Conservation (phyloP, 768 basidiomycete genomes). For the Rubroboletus satanas region DNA sequence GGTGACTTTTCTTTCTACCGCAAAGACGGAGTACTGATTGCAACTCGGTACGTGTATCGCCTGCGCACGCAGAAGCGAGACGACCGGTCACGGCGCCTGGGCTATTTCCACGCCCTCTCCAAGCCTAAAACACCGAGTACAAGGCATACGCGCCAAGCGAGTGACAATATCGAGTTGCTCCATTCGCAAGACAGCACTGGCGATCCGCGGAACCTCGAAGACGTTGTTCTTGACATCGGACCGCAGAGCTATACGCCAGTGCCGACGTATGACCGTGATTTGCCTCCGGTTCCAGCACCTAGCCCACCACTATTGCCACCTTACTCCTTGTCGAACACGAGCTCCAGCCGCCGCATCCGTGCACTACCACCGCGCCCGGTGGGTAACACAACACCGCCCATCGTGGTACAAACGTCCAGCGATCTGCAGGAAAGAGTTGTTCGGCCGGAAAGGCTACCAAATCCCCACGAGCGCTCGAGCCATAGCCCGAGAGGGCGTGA, state of each 20-base stretch:
- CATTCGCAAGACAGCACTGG: constrained; percentile 7
- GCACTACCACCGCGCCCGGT: constrained; percentile 31
- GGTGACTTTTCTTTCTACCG: constrained; percentile 2
- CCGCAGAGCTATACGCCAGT: constrained; percentile 15
- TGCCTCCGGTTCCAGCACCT: constrained; percentile 4
- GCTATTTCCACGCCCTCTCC: constrained; percentile 31
- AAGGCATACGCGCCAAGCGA: constrained; percentile 21
- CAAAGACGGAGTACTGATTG: constrained; percentile 51
- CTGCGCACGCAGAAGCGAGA: constrained; percentile 48
- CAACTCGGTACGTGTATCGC: constrained; percentile 51
- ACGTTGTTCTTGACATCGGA: constrained; percentile 23
- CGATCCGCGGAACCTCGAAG: constrained; percentile 12
- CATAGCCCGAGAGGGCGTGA: not conserved
- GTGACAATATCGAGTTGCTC: constrained; percentile 31
- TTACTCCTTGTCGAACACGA: constrained; percentile 6
- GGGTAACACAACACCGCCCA: not conserved
- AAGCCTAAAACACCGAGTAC: constrained; percentile 6
- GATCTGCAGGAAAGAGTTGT: not conserved
- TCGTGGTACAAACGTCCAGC: not conserved
- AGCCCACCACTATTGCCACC: constrained; percentile 7
- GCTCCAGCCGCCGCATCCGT: constrained; percentile 20
- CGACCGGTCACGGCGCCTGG: constrained; percentile 32
- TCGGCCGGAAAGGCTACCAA: not conserved
- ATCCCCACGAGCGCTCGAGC: not conserved
- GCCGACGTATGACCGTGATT: constrained; percentile 16